These are phyloP conservation scores for Hypoxylon sp. DNA, from an alignment of 2,329 filamentous ascomycete species.

Conservation along the genomic window DNA sequence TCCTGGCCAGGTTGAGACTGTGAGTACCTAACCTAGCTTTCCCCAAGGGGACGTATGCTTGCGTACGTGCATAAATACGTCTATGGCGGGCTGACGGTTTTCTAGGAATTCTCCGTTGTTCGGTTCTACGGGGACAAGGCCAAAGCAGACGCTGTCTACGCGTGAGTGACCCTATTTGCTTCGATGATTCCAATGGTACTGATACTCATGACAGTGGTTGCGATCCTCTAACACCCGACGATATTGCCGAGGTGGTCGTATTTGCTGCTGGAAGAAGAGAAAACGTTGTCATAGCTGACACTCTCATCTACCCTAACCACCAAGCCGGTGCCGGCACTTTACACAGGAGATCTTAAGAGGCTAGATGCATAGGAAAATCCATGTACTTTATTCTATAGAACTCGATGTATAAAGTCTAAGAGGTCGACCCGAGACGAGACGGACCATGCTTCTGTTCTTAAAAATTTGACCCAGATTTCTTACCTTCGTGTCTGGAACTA, in stretches of 20 bases:
- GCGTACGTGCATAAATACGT: too few relatives aligned
- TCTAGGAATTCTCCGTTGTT: slow-evolving; percentile 79
- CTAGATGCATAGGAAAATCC: not conserved
- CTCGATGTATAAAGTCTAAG: slow-evolving; percentile 8
- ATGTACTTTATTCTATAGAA: slow-evolving; percentile 39
- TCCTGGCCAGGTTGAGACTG: slow-evolving; percentile 83
- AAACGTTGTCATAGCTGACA: slow-evolving; percentile 86
- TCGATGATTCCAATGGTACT: slow-evolving; percentile 27
- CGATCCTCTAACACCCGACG: slow-evolving; percentile 81
- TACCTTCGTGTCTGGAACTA: not conserved
- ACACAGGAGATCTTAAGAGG: slow-evolving; percentile 50
- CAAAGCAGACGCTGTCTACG: slow-evolving; percentile 81
- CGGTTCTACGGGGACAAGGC: slow-evolving; percentile 81
- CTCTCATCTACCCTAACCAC: slow-evolving; percentile 81
- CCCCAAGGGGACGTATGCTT: not conserved
- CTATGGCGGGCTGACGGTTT: slow-evolving; percentile 4
- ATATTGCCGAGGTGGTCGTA: slow-evolving; percentile 84
- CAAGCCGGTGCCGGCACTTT: slow-evolving; percentile 65
- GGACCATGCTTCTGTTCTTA: not conserved
- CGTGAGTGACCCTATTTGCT: slow-evolving; percentile 60
- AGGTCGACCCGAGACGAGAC: not conserved
- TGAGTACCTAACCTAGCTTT: slow-evolving; percentile 28
- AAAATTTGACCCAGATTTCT: slow-evolving; percentile 4
- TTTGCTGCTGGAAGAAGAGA: slow-evolving; percentile 82
- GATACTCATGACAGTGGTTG: slow-evolving; percentile 48